phyloP scores from a whole-genome alignment of 345 rosid genomes.

The Bruguiera gymnorhiza region DNA sequence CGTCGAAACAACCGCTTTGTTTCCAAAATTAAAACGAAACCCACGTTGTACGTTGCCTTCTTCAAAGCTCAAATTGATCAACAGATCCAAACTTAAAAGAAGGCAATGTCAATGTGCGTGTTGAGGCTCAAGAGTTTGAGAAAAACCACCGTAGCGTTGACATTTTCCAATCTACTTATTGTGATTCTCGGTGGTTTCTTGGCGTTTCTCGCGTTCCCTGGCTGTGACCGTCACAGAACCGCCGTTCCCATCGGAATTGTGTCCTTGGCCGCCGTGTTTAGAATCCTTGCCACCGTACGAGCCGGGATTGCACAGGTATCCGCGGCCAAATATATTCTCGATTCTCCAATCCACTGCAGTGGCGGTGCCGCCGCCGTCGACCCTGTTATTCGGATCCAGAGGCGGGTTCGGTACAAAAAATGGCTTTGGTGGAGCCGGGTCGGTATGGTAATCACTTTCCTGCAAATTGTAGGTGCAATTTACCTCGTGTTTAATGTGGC shows the following conservation, averaged over 20 bases:
- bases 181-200: conserved; percentile 50
- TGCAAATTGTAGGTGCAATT: conserved; percentile 62
- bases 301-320: conserved; percentile 65
- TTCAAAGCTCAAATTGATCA: background rate
- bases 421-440: conserved; percentile 88
- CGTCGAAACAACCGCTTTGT: too few relatives aligned
- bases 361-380: conserved; percentile 23
- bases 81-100: background rate
- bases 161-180: conserved; percentile 44
- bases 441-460: conserved; percentile 47
- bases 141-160: conserved; percentile 41
- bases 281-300: conserved; percentile 49
- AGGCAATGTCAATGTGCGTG: conserved; percentile 33
- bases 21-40: background rate
- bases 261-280: conserved; percentile 47
- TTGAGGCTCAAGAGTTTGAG: conserved; percentile 43
- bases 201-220: conserved; percentile 24
- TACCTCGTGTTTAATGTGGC: conserved; percentile 54
- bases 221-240: conserved; percentile 32
- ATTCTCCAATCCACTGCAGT: conserved; percentile 32
- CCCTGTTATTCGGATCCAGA: conserved; percentile 39
- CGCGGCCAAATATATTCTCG: conserved; percentile 55
- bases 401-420: conserved; percentile 77
- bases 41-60: background rate
- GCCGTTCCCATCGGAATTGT: conserved; percentile 38